A percentile compares a stretch with the other conserved stretches of the same genome.
Evolutionary conservation across 2,329 filamentous ascomycete genomes (phyloP).

Genomic region (Curvularia verruculosa): DNA sequence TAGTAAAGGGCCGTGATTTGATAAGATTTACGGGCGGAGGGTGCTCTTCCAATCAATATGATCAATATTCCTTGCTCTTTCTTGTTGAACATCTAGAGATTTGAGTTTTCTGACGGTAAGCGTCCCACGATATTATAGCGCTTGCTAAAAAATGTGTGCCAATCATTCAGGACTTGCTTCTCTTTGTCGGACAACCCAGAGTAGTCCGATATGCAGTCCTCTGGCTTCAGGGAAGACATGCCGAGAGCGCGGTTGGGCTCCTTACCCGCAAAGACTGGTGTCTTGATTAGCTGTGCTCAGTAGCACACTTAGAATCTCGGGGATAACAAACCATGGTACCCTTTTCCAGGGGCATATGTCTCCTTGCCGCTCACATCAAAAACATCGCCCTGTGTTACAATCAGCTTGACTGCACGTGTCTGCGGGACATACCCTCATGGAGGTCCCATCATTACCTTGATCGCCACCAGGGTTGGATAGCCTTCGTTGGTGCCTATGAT

Average conservation of each 20-base stretch:
- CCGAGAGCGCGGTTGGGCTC: constrained; percentile 93
- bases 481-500: constrained; percentile 67
- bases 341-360: constrained; percentile 79
- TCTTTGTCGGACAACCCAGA: constrained; percentile 82
- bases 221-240: constrained; percentile 81
- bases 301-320: not conserved
- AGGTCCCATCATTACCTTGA: constrained; percentile 54
- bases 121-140: constrained; percentile 86
- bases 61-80: not conserved
- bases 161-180: constrained; percentile 84
- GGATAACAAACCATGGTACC: constrained; percentile 76
- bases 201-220: constrained; percentile 84
- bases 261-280: constrained; percentile 88
- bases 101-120: constrained; percentile 32
- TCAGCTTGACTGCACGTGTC: constrained; percentile 12
- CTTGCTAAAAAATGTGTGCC: constrained; percentile 96
- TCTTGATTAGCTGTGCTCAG: constrained; percentile 9
- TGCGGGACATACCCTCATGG: not conserved
- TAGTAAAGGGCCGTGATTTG: not conserved
- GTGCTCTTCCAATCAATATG: not conserved
- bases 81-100: constrained; percentile 15
- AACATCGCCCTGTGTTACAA: constrained; percentile 73
- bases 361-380: constrained; percentile 94
- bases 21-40: not conserved
- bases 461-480: constrained; percentile 65